Evolutionary conservation across 106 monocot species (phyloP), one percentile per base, ranked within the genome.

Genomic region (Apostasia shenzhenica): DNA sequence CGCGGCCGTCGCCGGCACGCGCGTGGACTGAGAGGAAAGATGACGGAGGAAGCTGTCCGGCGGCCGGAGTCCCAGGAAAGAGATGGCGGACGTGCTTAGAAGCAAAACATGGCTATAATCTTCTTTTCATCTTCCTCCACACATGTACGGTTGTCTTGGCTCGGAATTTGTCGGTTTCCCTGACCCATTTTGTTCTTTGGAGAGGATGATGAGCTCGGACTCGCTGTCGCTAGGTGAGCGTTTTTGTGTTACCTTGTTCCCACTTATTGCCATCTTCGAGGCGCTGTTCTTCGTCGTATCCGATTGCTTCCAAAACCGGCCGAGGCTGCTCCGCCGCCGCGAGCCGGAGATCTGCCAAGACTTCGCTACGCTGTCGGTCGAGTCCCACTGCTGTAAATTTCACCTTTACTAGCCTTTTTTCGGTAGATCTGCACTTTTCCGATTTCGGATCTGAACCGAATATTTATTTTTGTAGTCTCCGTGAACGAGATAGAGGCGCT

Each of bases 401-500:
- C 39, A 50, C 41, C 13, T 41, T 67, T 12, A 43, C 14, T 43
- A 6, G 14, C 1, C 7, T 66, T 42, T 68, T 6, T 14, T 60
- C 8, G 6, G 1, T 47, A n/a, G 5, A 13, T 66, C 11, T 67
- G 4, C 48, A 9, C 2, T 14, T 5, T 44, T 59, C 57, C 14
- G 54, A 5, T 74, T 55, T 3, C 3, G 13, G 54, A 8, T 14
- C 55, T 39, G 52, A 6, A 11, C 1, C 54, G 8, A 2, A 52
- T 10, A 37, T 61, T 64, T 1, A 45, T 48, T 45, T 55, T 50
- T 49, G 11, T 48, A 94, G 93, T 94, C 69, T 68, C 79, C 3
- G 80, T 94, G 49, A 94, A 82, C 57, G 93, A 94, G 70, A 82
- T 94, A 38, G 93, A 94, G 84, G 90, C 93, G 57, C 70, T 94